Conservation (phyloP, 305 asterid genomes). For the Fraxinus ornus region DNA sequence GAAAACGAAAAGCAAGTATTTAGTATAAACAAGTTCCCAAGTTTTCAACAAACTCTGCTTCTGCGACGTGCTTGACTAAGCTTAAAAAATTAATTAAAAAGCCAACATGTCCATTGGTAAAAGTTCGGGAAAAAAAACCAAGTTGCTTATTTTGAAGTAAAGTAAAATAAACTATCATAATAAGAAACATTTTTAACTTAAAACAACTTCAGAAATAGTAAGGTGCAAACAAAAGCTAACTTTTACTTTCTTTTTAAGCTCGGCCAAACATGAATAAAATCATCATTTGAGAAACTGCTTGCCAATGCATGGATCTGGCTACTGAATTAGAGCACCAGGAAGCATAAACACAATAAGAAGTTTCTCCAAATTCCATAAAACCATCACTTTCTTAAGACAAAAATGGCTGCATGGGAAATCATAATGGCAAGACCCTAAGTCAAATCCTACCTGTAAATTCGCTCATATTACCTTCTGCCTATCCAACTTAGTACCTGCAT, state of each 20-base stretch:
- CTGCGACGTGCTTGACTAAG: not conserved
- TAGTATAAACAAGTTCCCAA: not conserved
- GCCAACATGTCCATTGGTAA: not conserved
- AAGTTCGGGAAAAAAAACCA: not conserved
- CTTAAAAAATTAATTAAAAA: not conserved
- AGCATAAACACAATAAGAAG: not conserved
- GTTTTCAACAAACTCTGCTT: not conserved
- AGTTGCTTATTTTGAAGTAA: not conserved
- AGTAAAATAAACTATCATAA: not conserved
- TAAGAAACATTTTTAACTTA: not conserved
- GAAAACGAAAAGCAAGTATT: not conserved
- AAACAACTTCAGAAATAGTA: not conserved
- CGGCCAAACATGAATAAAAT: not conserved
- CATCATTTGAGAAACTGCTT: not conserved
- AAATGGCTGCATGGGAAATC: constrained; percentile 51
- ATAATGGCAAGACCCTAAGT: constrained; percentile 12
- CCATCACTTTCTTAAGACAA: not conserved
- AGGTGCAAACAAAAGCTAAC: not conserved
- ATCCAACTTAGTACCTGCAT: not conserved
- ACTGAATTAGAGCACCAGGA: not conserved
- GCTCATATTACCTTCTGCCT: not conserved
- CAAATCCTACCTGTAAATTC: constrained; percentile 32
- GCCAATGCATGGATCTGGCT: not conserved
- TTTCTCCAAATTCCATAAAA: not conserved
- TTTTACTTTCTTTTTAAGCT: not conserved